These are phyloP conservation scores for Lactuca saligna DNA, from an alignment of 129 eudicot genomes.

Conservation along the genomic window DNA sequence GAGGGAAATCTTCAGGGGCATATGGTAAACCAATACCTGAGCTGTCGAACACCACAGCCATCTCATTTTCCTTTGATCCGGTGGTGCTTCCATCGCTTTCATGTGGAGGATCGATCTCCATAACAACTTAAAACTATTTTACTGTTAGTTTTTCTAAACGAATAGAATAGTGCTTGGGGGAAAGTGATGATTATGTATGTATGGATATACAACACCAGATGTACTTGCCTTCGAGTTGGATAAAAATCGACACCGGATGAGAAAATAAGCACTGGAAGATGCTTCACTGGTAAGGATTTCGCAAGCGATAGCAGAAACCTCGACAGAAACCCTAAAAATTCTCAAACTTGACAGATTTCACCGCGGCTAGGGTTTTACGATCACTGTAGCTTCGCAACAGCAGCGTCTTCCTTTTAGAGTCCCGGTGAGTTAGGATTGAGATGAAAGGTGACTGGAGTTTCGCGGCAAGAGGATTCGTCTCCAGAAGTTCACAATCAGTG, in stretches of 20 bases:
- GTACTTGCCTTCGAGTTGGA: neutral
- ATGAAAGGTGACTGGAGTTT: neutral
- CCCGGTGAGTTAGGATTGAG: neutral
- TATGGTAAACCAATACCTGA: constrained; percentile 79
- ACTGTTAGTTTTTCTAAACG: constrained; percentile 6
- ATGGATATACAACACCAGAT: neutral
- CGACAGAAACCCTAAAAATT: neutral
- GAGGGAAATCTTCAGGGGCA: constrained; percentile 82
- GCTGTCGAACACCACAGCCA: constrained; percentile 33
- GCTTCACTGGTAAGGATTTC: neutral
- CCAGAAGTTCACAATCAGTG: constrained; percentile 12
- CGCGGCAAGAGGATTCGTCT: neutral
- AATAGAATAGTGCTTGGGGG: neutral
- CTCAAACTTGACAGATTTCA: neutral
- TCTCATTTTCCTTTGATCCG: constrained; percentile 37
- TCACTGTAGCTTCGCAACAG: neutral
- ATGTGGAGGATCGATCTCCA: constrained; percentile 62
- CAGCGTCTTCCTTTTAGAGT: constrained; percentile 2
- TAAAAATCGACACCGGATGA: neutral
- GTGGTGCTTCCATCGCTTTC: constrained; percentile 40
- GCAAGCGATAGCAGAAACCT: neutral
- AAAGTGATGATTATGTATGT: constrained; percentile 1
- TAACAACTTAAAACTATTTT: constrained; percentile 2
- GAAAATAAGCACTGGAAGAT: neutral
- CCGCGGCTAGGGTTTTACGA: neutral